Evolutionary conservation across 164 flowering plant species (phyloP).

Genomic region (Stephania yunnanensis): DNA sequence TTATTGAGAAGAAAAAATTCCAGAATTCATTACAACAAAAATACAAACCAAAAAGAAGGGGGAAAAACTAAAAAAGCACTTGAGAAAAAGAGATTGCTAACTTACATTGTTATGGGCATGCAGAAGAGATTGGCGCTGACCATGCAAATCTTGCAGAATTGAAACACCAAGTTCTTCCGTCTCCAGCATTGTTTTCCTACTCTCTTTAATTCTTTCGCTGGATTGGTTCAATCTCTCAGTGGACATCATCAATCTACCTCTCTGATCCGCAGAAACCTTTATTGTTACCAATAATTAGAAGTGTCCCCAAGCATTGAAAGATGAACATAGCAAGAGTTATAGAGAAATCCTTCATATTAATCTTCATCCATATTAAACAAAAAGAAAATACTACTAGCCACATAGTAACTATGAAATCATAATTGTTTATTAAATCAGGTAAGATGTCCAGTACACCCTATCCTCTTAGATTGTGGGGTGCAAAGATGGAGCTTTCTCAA

Average conservation of each 20-base stretch:
- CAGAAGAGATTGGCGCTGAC: constrained; percentile 32
- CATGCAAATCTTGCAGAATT: constrained; percentile 35
- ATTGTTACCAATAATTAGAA: background rate
- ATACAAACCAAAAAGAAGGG: too few species aligned
- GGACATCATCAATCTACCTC: constrained; percentile 11
- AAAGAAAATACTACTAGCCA: background rate
- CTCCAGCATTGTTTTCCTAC: constrained; percentile 51
- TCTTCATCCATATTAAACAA: background rate
- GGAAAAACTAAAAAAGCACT: too few species aligned
- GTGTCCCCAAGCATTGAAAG: background rate
- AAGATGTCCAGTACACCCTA: background rate
- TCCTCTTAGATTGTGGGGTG: background rate
- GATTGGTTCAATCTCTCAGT: constrained; percentile 32
- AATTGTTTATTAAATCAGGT: background rate
- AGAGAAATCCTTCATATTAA: background rate
- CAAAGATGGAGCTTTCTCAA: background rate
- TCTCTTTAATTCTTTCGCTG: constrained; percentile 43
- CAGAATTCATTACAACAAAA: background rate
- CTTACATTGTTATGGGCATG: constrained; percentile 25
- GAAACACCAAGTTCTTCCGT: constrained; percentile 65
- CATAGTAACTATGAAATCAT: background rate
- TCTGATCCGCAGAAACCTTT: constrained; percentile 12
- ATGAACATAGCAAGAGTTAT: background rate
- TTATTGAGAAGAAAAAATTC: background rate
- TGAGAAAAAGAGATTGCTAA: background rate